A percentile compares a stretch with the other conserved stretches of the same genome.
Conservation (phyloP, 1,284 basidiomycete genomes). For the Sparassis latifolia region DNA sequence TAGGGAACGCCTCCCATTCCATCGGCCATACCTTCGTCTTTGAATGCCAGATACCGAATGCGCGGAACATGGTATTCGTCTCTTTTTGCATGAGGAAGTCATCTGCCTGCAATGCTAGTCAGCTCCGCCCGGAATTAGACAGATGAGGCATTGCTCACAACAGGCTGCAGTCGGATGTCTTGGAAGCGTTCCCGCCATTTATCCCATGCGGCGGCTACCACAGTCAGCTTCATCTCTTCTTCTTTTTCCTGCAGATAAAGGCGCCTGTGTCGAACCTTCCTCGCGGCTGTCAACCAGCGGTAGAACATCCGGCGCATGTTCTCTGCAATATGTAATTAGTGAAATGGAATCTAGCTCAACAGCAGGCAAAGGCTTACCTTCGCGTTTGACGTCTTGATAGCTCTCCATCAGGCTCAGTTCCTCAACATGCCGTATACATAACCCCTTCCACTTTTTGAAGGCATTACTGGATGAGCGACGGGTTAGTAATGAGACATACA, state of each 20-base stretch:
- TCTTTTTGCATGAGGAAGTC: slow-evolving; percentile 51
- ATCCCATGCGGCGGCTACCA: slow-evolving; percentile 58
- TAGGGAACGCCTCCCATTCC: slow-evolving; percentile 8
- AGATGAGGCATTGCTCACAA: slow-evolving; percentile 36
- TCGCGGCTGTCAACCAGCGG: slow-evolving; percentile 59
- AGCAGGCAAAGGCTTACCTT: slow-evolving; percentile 39
- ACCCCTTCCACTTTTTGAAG: slow-evolving; percentile 63
- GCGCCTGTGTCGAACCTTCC: slow-evolving; percentile 51
- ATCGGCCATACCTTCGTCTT: slow-evolving; percentile 51
- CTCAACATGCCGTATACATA: slow-evolving; percentile 56
- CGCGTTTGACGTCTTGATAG: slow-evolving; percentile 68
- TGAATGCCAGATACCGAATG: slow-evolving; percentile 67
- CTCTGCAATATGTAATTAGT: slow-evolving; percentile 35
- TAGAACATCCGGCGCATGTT: slow-evolving; percentile 60
- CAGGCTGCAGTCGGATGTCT: slow-evolving; percentile 53
- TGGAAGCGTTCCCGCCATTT: slow-evolving; percentile 68
- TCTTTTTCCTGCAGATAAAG: slow-evolving; percentile 53
- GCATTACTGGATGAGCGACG: slow-evolving; percentile 32
- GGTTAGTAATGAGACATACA: neutral
- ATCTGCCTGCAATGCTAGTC: slow-evolving; percentile 43
- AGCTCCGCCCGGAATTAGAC: neutral
- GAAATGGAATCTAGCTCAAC: neutral
- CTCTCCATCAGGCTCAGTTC: slow-evolving; percentile 74
- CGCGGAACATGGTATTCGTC: slow-evolving; percentile 52
- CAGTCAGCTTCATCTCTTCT: slow-evolving; percentile 47